A percentile compares a stretch with the other conserved stretches of the same genome.
Evolutionary conservation across 2,329 filamentous ascomycete species (phyloP).

Genomic region (Lachnellula willkommii): DNA sequence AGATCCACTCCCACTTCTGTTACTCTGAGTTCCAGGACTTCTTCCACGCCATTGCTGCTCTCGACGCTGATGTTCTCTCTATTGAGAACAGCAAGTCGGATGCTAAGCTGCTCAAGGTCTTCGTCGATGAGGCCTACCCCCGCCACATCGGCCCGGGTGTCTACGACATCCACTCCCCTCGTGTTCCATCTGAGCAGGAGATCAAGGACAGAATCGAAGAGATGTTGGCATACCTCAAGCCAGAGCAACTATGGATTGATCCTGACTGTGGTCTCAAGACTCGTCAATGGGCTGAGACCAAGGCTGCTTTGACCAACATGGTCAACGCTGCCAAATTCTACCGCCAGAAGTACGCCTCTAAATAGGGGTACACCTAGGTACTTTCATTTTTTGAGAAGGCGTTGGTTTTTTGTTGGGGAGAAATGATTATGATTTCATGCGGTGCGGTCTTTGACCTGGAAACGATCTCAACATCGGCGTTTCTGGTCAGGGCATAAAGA

Average conservation of each 20-base stretch:
- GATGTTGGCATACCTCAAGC: slow-evolving; percentile 97
- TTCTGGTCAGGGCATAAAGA: slow-evolving; percentile 31
- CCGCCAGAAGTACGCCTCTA: slow-evolving; percentile 72
- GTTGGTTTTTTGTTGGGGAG: slow-evolving; percentile 4
- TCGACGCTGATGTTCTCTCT: slow-evolving; percentile 95
- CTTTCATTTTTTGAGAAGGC: slow-evolving; percentile 12
- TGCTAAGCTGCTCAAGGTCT: slow-evolving; percentile 97
- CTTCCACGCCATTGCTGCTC: slow-evolving; percentile 98
- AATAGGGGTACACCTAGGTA: slow-evolving; percentile 17
- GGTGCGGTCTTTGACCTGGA: slow-evolving; percentile 22
- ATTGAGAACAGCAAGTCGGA: slow-evolving; percentile 99
- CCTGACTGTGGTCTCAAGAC: slow-evolving; percentile 99
- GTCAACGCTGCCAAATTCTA: slow-evolving; percentile 96
- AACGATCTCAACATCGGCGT: slow-evolving; percentile 49
- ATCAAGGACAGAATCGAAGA: slow-evolving; percentile 96
- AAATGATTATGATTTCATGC: slow-evolving; percentile 12
- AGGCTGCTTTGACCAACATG: slow-evolving; percentile 93
- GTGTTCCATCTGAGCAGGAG: slow-evolving; percentile 95
- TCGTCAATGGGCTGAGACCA: slow-evolving; percentile 97
- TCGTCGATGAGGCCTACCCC: slow-evolving; percentile 94
- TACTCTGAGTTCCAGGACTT: slow-evolving; percentile 99
- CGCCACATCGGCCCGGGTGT: slow-evolving; percentile 98
- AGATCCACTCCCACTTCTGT: slow-evolving; percentile 99
- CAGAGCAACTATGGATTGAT: slow-evolving; percentile 99
- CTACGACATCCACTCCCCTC: slow-evolving; percentile 99